Evolutionary conservation across 768 basidiomycete genomes (phyloP).

Genomic region (Phylloporus sp.): DNA sequence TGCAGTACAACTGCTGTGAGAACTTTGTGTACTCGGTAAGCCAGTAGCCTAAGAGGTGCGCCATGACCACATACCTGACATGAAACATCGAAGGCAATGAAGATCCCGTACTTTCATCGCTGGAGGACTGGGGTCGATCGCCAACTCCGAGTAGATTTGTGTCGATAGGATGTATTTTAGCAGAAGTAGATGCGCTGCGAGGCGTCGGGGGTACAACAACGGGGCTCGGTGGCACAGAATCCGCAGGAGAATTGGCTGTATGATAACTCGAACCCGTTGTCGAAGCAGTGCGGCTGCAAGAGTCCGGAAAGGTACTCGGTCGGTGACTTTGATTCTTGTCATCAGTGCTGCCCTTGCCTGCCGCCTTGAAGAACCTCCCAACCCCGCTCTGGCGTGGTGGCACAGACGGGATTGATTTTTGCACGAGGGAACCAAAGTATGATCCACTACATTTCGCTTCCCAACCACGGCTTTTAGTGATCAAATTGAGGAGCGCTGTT

Average conservation of each 20-base stretch:
- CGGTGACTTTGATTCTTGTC: background rate
- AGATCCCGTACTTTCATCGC: background rate
- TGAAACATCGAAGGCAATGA: constrained; percentile 3
- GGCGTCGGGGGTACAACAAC: constrained; percentile 13
- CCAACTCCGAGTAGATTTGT: background rate
- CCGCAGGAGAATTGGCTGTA: constrained; percentile 9
- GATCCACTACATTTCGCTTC: background rate
- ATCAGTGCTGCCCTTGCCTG: background rate
- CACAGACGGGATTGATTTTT: background rate
- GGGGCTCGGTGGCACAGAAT: constrained; percentile 3
- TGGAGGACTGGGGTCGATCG: background rate
- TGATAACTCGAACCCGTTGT: constrained; percentile 1
- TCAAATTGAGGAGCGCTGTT: constrained; percentile 11
- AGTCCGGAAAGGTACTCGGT: background rate
- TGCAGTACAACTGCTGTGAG: constrained; percentile 12
- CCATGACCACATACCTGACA: constrained; percentile 7
- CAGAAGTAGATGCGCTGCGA: background rate
- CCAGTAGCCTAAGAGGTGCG: background rate
- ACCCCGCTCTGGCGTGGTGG: background rate
- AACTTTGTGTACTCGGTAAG: constrained; percentile 3
- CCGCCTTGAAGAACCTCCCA: background rate
- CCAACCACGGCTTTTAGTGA: constrained; percentile 12
- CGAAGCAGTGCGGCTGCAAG: background rate
- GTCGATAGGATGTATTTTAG: background rate
- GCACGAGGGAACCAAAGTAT: constrained; percentile 11